Evolutionary conservation across 1,284 basidiomycete genomes (phyloP), one percentile per base, ranked within the genome.

Genomic region (Trichosporon asahii): DNA sequence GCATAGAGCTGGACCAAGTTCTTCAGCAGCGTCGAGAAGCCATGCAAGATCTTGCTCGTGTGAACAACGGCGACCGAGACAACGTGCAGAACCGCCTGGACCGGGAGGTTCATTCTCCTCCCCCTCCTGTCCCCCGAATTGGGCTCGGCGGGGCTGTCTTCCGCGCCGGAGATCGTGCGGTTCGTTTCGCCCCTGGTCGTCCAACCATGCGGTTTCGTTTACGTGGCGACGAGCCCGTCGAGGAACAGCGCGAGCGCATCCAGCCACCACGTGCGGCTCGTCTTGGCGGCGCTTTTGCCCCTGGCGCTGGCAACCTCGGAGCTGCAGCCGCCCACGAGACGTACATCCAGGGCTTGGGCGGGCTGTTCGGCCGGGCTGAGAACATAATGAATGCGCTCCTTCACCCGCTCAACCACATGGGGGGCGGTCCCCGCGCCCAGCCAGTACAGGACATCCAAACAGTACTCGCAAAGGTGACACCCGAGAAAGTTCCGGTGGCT

Each of bases 91-190:
- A 64, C 2, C 63, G 37, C 0, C 23, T 64, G 6, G 63, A 33
- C 46, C 65, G 65, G 1, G 27, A 67, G 0, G 44, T 72, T 21
- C 66, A 66, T 9, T 74, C 71, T 1, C 71, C 73, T 18, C 73
- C 69, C 0, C 61, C 66, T 3, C n/a, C 55, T 3, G 27, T 6
- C 2, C 64, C 65, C 3, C 67, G 72, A 15, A 72, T 72, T 14
- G 65, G 46, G 18, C 66, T 76, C 1, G 74, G 74, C 9, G 74
- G 75, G 15, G 78, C 78, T 0, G 75, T 77, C 15, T 64, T 75
- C 12, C 75, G 75, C 25, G 29, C 31, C 0, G 77, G 76, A 3
- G 29, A 68, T 40, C 66, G 69, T 21, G 71, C 72, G n/a, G 67
- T 78, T 23, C 72, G 70, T 35, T 78, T 69, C 44, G 44, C 55